These are phyloP conservation scores for Talaromyces atroroseus DNA, from an alignment of 2,329 filamentous ascomycete species.

Conservation along the genomic window DNA sequence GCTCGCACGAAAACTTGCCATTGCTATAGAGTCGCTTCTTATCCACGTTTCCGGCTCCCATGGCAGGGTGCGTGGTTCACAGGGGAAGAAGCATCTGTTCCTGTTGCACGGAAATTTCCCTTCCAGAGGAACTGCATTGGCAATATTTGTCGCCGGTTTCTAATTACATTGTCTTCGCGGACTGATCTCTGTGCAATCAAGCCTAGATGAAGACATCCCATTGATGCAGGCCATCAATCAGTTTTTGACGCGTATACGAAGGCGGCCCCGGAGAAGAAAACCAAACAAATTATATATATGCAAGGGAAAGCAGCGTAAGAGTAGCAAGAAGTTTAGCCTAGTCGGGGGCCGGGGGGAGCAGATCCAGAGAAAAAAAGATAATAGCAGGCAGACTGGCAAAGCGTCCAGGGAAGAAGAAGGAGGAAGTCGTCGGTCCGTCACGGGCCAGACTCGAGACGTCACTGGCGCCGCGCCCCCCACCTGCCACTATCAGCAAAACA, in stretches of 20 bases:
- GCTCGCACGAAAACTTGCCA: background rate
- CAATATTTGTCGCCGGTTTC: background rate
- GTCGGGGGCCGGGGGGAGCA: no score
- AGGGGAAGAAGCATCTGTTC: background rate
- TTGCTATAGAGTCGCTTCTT: background rate
- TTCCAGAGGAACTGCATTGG: background rate
- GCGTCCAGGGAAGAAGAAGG: background rate
- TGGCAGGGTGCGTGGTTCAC: background rate
- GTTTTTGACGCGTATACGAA: no score
- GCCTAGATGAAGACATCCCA: no score
- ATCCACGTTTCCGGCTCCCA: background rate
- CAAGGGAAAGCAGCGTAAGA: no score
- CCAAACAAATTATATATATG: no score
- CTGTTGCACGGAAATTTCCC: background rate
- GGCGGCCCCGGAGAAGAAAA: no score
- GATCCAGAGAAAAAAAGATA: background rate
- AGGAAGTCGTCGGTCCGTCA: background rate
- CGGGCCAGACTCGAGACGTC: slow-evolving; percentile 4
- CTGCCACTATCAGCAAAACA: background rate
- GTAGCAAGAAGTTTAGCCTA: no score
- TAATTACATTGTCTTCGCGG: background rate
- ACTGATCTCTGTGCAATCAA: background rate
- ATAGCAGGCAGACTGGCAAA: background rate
- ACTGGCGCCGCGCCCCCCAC: slow-evolving; percentile 5
- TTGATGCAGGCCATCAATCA: background rate